These are phyloP conservation scores for Pseudocercospora pini-densiflorae DNA, from an alignment of 2,329 filamentous ascomycete species.

Conservation along the genomic window DNA sequence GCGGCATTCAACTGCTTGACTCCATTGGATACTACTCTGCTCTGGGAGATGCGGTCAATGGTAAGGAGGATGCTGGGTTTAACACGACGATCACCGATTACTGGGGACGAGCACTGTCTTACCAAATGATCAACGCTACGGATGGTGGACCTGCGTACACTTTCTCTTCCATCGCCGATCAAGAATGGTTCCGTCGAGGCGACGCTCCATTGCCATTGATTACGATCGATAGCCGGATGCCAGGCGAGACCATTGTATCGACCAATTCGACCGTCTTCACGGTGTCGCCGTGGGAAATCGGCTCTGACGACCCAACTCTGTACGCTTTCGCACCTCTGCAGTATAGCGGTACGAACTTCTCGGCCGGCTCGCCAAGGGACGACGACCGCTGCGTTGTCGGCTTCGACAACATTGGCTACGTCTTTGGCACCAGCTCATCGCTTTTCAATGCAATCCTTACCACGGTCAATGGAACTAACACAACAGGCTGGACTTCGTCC, in stretches of 20 bases:
- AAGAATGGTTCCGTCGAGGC: constrained; percentile 65
- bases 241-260: constrained; percentile 64
- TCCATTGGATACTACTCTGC: constrained; percentile 67
- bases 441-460: constrained; percentile 82
- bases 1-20: constrained; percentile 58
- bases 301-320: constrained; percentile 73
- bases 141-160: constrained; percentile 78
- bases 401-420: constrained; percentile 79
- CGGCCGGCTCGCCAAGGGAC: constrained; percentile 61
- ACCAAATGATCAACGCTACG: constrained; percentile 78
- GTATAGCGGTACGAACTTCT: constrained; percentile 76
- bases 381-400: constrained; percentile 71
- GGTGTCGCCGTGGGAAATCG: constrained; percentile 80
- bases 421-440: constrained; percentile 85
- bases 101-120: constrained; percentile 79
- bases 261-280: constrained; percentile 78
- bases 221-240: constrained; percentile 69
- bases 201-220: constrained; percentile 74
- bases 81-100: constrained; percentile 81
- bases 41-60: constrained; percentile 61
- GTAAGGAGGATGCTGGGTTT: constrained; percentile 68
- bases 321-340: constrained; percentile 72
- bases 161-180: constrained; percentile 76
- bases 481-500: constrained; percentile 44
- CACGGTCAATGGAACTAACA: constrained; percentile 58